Evolutionary conservation across 2,329 filamentous ascomycete species (phyloP).

Genomic region (Parasarocladium wereldwijsianum): DNA sequence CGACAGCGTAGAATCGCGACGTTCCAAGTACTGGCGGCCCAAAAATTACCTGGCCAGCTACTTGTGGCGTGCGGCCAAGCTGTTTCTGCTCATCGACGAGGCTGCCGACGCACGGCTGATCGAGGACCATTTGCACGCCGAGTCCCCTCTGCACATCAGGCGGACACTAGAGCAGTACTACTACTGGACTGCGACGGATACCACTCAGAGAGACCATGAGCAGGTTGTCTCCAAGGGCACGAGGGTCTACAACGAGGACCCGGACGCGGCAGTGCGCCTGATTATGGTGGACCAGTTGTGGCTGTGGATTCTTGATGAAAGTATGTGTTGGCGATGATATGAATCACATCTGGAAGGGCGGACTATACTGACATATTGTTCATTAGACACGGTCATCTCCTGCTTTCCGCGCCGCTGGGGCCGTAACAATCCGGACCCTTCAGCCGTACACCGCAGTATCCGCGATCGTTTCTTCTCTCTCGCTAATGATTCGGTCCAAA

Average conservation of each 20-base stretch:
- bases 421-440: constrained; percentile 19
- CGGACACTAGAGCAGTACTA: constrained; percentile 22
- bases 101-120: constrained; percentile 8
- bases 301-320: constrained; percentile 10
- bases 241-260: constrained; percentile 7
- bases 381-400: constrained; percentile 20
- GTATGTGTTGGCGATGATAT: constrained; percentile 3
- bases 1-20: constrained; percentile 2
- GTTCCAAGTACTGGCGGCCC: constrained; percentile 6
- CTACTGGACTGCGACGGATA: constrained; percentile 20
- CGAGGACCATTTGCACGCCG: constrained; percentile 11
- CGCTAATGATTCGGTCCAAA: constrained; percentile 6
- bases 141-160: constrained; percentile 15
- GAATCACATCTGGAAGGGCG: not conserved
- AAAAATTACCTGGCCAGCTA: constrained; percentile 8
- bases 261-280: constrained; percentile 6
- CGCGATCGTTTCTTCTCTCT: constrained; percentile 17
- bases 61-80: constrained; percentile 9
- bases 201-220: constrained; percentile 15
- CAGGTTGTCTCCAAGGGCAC: constrained; percentile 14
- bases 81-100: constrained; percentile 9
- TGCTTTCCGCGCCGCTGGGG: constrained; percentile 24
- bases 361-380: constrained; percentile 7
- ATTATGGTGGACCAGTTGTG: constrained; percentile 10
- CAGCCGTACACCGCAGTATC: constrained; percentile 19